phyloP scores from a whole-genome alignment of 106 monocot species.

The Acorus calamus region DNA sequence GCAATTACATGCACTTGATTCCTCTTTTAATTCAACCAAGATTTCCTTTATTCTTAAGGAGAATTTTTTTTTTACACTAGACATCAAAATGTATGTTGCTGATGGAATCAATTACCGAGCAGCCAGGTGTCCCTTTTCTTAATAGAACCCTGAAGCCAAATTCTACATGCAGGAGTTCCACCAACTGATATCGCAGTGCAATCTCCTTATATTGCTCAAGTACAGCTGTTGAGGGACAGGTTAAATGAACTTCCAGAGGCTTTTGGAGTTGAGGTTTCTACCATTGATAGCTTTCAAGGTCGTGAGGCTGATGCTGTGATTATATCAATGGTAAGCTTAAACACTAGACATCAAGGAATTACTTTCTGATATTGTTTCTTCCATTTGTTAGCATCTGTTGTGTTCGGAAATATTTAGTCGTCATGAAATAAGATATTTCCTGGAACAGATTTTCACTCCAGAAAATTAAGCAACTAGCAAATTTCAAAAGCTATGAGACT shows the following conservation, averaged over 20 bases:
- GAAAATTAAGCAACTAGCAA: too few relatives aligned
- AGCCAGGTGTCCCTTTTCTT: too few relatives aligned
- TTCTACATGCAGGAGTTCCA: slow-evolving; percentile 44
- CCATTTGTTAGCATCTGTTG: too few relatives aligned
- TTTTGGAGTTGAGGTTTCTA: slow-evolving; percentile 84
- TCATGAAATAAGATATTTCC: too few relatives aligned
- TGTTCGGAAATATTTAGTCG: too few relatives aligned
- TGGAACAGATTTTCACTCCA: too few relatives aligned
- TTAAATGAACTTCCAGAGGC: slow-evolving; percentile 66
- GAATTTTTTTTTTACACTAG: too few relatives aligned
- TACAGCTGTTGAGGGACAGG: slow-evolving; percentile 80
- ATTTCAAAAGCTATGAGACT: too few relatives aligned
- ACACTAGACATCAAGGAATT: not conserved
- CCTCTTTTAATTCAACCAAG: not conserved
- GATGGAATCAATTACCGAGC: too few relatives aligned
- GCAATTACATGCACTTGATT: not conserved
- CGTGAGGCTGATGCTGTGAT: slow-evolving; percentile 92
- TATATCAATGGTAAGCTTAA: slow-evolving; percentile 69
- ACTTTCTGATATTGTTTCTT: not conserved
- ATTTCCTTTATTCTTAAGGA: too few relatives aligned
- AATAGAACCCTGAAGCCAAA: too few relatives aligned
- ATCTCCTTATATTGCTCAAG: slow-evolving; percentile 96
- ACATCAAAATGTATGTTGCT: too few relatives aligned
- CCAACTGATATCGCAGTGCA: slow-evolving; percentile 78
- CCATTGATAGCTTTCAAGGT: slow-evolving; percentile 97